A percentile compares a stretch with the other conserved stretches of the same genome.
Conservation (phyloP, 2,329 filamentous ascomycete species). For the Penicillium psychrosexuale region DNA sequence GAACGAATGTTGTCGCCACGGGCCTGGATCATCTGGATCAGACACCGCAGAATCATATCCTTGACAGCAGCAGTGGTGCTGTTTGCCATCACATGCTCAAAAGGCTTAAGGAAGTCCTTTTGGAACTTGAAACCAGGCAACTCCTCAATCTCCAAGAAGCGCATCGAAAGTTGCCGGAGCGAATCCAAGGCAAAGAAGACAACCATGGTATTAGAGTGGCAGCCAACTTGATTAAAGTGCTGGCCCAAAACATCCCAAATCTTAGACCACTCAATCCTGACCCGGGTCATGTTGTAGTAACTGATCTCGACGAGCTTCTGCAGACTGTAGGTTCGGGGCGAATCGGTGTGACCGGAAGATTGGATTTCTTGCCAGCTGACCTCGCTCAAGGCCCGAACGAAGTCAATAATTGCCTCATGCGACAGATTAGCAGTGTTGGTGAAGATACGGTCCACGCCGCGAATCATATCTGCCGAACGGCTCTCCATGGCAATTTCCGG, state of each 20-base stretch:
- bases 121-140: conserved; percentile 99
- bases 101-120: conserved; percentile 97
- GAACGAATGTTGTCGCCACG: conserved; percentile 94
- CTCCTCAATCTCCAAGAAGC: conserved; percentile 98
- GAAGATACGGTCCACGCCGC: conserved; percentile 92
- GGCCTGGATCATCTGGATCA: conserved; percentile 99
- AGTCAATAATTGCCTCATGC: conserved; percentile 92
- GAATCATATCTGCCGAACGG: conserved; percentile 87
- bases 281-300: conserved; percentile 99
- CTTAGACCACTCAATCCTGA: conserved; percentile 96
- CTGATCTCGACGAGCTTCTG: conserved; percentile 99
- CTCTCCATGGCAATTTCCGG: conserved; percentile 87
- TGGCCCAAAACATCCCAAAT: conserved; percentile 98
- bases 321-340: conserved; percentile 91
- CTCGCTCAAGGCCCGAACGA: conserved; percentile 85
- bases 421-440: conserved; percentile 92
- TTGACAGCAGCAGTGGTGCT: conserved; percentile 89
- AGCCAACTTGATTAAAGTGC: conserved; percentile 97
- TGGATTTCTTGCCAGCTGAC: conserved; percentile 99
- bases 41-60: conserved; percentile 91
- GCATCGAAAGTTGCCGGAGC: conserved; percentile 91
- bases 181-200: conserved; percentile 98
- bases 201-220: conserved; percentile 91
- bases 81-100: conserved; percentile 95
- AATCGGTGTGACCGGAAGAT: conserved; percentile 92